Evolutionary conservation across 179 eudicot species (phyloP).

Genomic region (Camellia oleifera): DNA sequence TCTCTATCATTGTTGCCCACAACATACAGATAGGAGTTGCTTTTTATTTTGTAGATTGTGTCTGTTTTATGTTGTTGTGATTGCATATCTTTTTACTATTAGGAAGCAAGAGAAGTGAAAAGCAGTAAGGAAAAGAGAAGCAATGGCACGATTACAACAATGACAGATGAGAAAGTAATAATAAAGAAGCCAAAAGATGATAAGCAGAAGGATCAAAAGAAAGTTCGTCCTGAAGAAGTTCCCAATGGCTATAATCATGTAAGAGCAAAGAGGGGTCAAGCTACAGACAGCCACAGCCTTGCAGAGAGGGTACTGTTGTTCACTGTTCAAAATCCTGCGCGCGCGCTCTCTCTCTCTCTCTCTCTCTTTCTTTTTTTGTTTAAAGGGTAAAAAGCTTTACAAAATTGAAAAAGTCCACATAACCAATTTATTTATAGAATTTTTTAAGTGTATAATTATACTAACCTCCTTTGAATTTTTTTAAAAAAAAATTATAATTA

Average conservation of each 20-base stretch:
- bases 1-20: too few species aligned
- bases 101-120: constrained; percentile 10
- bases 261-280: constrained; percentile 86
- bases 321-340: constrained; percentile 1
- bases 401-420: too few species aligned
- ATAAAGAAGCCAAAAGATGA: constrained; percentile 10
- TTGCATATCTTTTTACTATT: not conserved
- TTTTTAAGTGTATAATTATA: too few species aligned
- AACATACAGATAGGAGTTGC: too few species aligned
- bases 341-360: too few species aligned
- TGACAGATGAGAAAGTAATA: too few species aligned
- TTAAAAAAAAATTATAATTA: too few species aligned
- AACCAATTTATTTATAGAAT: too few species aligned
- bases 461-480: too few species aligned
- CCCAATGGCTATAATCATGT: constrained; percentile 72
- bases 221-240: constrained; percentile 26
- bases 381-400: not conserved
- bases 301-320: constrained; percentile 65
- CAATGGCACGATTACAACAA: not conserved
- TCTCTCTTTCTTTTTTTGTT: too few species aligned
- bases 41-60: too few species aligned
- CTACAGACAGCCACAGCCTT: constrained; percentile 80
- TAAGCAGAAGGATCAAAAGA: constrained; percentile 7
- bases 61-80: too few species aligned
- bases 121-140: not conserved